Conservation (phyloP, 345 rosid species). For the Eutrema yunnanense region DNA sequence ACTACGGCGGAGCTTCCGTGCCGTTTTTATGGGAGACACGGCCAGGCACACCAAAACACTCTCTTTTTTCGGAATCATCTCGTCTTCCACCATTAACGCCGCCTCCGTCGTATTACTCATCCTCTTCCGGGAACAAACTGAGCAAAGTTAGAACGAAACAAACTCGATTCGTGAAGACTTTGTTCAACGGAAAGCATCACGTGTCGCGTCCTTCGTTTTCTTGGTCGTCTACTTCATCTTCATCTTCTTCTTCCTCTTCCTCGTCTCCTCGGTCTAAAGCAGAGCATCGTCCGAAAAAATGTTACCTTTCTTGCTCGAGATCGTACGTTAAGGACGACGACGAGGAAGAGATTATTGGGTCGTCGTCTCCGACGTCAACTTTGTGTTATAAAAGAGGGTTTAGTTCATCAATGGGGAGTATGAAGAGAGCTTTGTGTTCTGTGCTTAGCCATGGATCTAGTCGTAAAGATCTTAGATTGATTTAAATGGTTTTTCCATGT, state of each 20-base stretch:
- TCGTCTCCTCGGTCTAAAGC: constrained; percentile 11
- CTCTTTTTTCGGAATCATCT: constrained; percentile 14
- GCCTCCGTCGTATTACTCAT: constrained; percentile 44
- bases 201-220: constrained; percentile 39
- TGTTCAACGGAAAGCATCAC: constrained; percentile 13
- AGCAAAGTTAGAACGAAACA: constrained; percentile 14
- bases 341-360: constrained; percentile 1
- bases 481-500: constrained; percentile 2
- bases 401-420: constrained; percentile 36
- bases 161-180: constrained; percentile 18
- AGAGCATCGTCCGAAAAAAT: background rate
- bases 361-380: constrained; percentile 30
- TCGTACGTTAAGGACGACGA: constrained; percentile 21
- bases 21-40: constrained; percentile 78
- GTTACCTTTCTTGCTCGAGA: constrained; percentile 32
- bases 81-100: constrained; percentile 56
- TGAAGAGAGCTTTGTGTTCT: constrained; percentile 44
- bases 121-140: constrained; percentile 1
- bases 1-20: constrained; percentile 59
- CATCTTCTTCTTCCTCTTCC: constrained; percentile 35
- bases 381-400: constrained; percentile 38
- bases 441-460: constrained; percentile 33
- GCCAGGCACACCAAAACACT: constrained; percentile 85
- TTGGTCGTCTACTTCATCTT: constrained; percentile 34
- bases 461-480: constrained; percentile 28